Conservation (phyloP, 139 green algal species). For the Chlamydomonas schloesseri region DNA sequence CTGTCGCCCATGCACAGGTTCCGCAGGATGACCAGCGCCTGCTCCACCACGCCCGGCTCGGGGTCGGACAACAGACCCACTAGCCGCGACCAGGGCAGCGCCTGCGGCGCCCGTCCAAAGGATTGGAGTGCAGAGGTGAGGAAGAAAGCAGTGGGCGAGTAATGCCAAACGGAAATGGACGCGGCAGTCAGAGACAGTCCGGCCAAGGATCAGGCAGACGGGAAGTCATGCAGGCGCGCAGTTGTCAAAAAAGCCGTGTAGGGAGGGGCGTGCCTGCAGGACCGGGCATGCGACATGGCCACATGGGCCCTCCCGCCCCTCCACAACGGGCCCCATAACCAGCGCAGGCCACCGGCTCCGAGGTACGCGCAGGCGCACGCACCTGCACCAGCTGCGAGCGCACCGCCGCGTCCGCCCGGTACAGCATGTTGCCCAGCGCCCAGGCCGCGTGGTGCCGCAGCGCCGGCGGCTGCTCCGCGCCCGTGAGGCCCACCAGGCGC, state of each 20-base stretch:
- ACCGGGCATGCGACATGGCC: too few relatives aligned
- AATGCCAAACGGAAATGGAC: neutral
- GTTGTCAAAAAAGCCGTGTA: too few relatives aligned
- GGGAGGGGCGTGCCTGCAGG: too few relatives aligned
- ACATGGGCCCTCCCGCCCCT: too few relatives aligned
- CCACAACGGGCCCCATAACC: too few relatives aligned
- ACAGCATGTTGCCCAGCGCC: constrained; percentile 83
- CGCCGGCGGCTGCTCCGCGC: constrained; percentile 37
- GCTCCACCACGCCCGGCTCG: constrained; percentile 65
- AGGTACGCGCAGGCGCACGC: too few relatives aligned
- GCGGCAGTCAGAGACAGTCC: too few relatives aligned
- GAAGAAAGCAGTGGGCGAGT: constrained; percentile 3
- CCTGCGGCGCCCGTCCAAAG: constrained; percentile 11
- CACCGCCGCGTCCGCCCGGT: constrained; percentile 53
- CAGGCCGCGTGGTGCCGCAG: constrained; percentile 79
- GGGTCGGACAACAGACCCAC: constrained; percentile 68
- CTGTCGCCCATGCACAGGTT: constrained; percentile 60
- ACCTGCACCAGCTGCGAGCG: constrained; percentile 54
- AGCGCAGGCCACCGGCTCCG: too few relatives aligned
- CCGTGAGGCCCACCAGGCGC: constrained; percentile 63
- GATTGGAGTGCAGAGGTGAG: neutral
- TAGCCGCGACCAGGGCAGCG: constrained; percentile 71
- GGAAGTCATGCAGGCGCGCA: too few relatives aligned
- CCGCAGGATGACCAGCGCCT: constrained; percentile 61
- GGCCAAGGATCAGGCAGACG: too few relatives aligned